Evolutionary conservation across 2,329 filamentous ascomycete genomes (phyloP).

Genomic region (Colletotrichum sp.): DNA sequence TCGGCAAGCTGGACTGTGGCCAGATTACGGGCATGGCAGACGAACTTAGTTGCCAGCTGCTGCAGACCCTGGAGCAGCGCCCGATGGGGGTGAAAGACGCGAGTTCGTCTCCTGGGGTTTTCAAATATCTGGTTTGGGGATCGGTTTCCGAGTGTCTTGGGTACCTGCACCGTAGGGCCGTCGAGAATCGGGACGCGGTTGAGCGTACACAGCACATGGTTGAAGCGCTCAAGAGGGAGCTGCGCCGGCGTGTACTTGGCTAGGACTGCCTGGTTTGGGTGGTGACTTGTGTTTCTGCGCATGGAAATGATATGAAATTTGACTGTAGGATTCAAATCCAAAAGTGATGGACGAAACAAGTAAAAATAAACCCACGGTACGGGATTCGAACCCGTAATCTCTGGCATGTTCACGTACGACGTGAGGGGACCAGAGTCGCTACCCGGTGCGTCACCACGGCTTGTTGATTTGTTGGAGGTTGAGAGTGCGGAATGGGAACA

Average conservation of each 20-base stretch:
- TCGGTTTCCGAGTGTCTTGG: slow-evolving; percentile 25
- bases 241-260: slow-evolving; percentile 29
- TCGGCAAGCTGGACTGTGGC: slow-evolving; percentile 40
- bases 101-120: slow-evolving; percentile 6
- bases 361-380: background rate
- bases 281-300: no score
- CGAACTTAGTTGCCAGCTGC: slow-evolving; percentile 76
- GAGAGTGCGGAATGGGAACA: background rate
- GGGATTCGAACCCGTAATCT: background rate
- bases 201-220: slow-evolving; percentile 29
- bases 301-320: no score
- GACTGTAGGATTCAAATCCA: no score
- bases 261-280: background rate
- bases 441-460: background rate
- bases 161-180: slow-evolving; percentile 23
- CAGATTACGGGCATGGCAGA: slow-evolving; percentile 77
- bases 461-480: background rate
- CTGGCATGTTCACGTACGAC: background rate
- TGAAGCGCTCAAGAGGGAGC: slow-evolving; percentile 30
- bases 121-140: slow-evolving; percentile 25
- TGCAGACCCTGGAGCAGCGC: slow-evolving; percentile 27
- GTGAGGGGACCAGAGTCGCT: background rate
- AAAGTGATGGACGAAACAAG: background rate
- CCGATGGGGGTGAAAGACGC: background rate
- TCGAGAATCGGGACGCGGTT: slow-evolving; percentile 23